Base-by-base conservation (phyloP, 208 protist genomes). In the Crithidia fasciculata region DNA sequence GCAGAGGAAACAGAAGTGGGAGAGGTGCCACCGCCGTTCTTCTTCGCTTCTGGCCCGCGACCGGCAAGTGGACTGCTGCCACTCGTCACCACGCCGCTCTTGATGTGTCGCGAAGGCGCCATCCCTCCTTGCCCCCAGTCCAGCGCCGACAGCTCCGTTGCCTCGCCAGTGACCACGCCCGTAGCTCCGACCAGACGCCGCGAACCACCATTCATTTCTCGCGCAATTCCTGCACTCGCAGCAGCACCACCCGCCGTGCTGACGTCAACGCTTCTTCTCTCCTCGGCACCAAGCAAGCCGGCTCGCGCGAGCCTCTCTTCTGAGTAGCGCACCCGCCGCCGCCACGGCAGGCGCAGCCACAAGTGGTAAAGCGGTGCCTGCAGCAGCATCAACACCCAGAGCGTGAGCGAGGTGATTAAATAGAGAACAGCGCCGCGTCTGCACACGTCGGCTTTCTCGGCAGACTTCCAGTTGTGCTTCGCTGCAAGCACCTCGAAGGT, bases 401-500 rank as follows among this genome's bases (percentile, higher is more conserved):
- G 68, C 4, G 52, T 13, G 8, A 84, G 2, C 5, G 84, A 83
- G 13, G 84, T 57, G 57, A 80, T 10, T 39, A 90, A 56, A 70
- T 95, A 95, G n/a, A 86, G 58, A 3, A 87, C 39, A n/a, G 72
- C 87, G 9, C 84, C 89, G 19, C 79, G 82, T 36, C 60, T 58
- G 62, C 86, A 92, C 61, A 78, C 76, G 2, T 39, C 5, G 3
- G 89, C 80, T 76, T 95, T 95, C 63, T 80, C 65, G 13, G 63
- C 40, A 44, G 66, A 50, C 16, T 90, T 79, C 89, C 89, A 95
- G n/a, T 72, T 72, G 41, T 87, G 58, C 63, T 91, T 88, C 8
- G 77, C 84, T 39, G 83, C 76, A n/a, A 90, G 49, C 9, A 95
- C 74, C 18, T 83, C 63, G 52, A 95, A 95, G n/a, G 89, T 95